Evolutionary conservation across 495 filamentous ascomycete species (phyloP), one percentile per base, ranked within the genome.

Genomic region (Mytilinidion resinicola): DNA sequence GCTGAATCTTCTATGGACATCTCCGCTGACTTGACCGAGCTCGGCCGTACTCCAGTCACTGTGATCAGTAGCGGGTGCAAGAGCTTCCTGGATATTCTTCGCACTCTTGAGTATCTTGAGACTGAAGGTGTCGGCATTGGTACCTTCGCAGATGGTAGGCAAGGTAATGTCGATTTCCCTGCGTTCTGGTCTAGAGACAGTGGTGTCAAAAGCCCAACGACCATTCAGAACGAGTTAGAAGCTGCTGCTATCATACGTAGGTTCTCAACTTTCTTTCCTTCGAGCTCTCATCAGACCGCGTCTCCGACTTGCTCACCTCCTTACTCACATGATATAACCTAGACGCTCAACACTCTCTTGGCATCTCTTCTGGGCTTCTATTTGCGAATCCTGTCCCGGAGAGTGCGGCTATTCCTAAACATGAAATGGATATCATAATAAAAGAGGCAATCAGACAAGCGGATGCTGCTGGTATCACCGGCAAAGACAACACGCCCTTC

Each of bases 1-100:
- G 92, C 81, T 14, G 86, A 96, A 70, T 79, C 77, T 54, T 88
- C 86, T 0, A 86, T 96, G 83, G 93, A 98, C 69, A 84, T 97
- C 50, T 96, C 91, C 57, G 93, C 93, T 33, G 93, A 98, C 72
- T 77, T 98, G 53, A 96, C 89, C 4, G 93, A 98, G 74, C 81
- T 98, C 34, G 90, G 92, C n/a, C 80, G 91, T 33, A 98, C 93
- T 3, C 80, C 88, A 9, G 84, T 98, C 42, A 85, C 91, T 25
- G 91, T 98, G 9, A 78, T 97, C 30, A 88, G 86, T 69, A 88
- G 87, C 54, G 93, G 93, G 4, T 92, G 90, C 66, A 98, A 98
- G 74, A 90, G 93, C 64, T 98, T 98, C 70, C 74, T 98, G 9
- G 93, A 98, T 67, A 87, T 96, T 58, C 86, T 88, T 7, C 78